Evolutionary conservation across 1,139 yeast genomes (phyloP), one percentile per base, ranked within the genome.

Genomic region (Yamadazyma conglobata): DNA sequence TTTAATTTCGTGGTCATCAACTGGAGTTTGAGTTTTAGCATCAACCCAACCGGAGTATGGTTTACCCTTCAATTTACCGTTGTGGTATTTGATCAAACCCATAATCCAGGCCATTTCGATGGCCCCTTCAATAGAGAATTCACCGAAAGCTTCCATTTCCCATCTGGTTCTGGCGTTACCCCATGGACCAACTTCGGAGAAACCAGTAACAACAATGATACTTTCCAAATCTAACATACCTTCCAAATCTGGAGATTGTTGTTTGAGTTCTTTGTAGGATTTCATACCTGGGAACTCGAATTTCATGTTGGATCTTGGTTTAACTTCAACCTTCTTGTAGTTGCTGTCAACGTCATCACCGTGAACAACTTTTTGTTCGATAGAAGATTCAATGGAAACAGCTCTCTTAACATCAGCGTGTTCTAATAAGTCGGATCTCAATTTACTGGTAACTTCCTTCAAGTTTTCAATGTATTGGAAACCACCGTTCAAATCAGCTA

Each of bases 101-200:
- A 91, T 91, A 48, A 91, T 88, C 97, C 97, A 91, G 32, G 98
- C 97, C 95, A 91, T 89, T 70, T 91, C 98, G 56, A 91, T 84
- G 54, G 96, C 84, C 56, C 98, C 98, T 67, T 91, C 98, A 52
- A 91, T 70, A n/a, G 97, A 89, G 64, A 91, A 91, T 55, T 85
- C 88, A 52, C 98, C 98, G 39, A 64, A 47, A 34, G 96, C 86
- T 69, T 91, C 98, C 95, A 91, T 91, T 65, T 91, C 97, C 98
- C 98, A 91, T 73, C 98, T 81, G 40, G 98, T 91, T 75, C 97
- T 85, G 27, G 98, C 67, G 59, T 89, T 88, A 77, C 98, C 98
- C 96, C 96, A 93, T 56, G 98, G 98, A 57, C 96, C 94, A 48
- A 91, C 97, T 69, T 91, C 98, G 44, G 96, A 73, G 69, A 89